Evolutionary conservation across 345 rosid species (phyloP), one percentile per base, ranked within the genome.

Genomic region (Excoecaria agallocha): DNA sequence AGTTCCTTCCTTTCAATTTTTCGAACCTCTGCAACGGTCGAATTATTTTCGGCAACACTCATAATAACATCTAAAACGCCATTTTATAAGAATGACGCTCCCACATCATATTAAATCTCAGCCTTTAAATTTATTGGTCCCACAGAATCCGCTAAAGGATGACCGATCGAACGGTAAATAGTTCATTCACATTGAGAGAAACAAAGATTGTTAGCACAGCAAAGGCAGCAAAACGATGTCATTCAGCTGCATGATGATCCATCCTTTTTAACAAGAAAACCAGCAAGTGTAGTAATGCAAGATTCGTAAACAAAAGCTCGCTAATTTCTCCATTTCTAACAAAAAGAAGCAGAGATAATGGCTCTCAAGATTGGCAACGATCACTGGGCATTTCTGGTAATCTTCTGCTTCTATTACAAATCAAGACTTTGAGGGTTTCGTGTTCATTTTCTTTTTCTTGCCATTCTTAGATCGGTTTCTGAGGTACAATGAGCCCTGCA

Each of bases 371-470:
- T 75, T 6, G 24, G 2, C 59, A 50, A 67, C 45, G 81, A 81
- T 81, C 86, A 81, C 84, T 86, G 89, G 86, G 84, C 82, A 20
- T 86, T 84, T 73, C 84, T 86, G 87, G 89, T 86, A 84, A 79
- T 68, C 37, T 43, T 1, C 37, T 30, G 56, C 9, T 43, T 74
- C 8, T 8, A 6, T 74, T 22, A 13, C n/a, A 51, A 51, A 30
- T 30, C 30, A 30, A 57, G 25, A 35, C 39, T 63, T 63, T 38
- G 5, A 45, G 4, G 24, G 11, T 17, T 37, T 70, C 19, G 59
- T 58, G 54, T 68, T 69, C 22, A 0, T 49, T 8, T 15, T 15
- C n/a, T 25, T 65, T 48, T 35, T 70, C 5, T 17, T 58, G 12
- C 49, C 16, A 30, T 13, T 59, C 17, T 24, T 62, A 30, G 12